Evolutionary conservation across 164 flowering plant species (phyloP), one percentile per base, ranked within the genome.

Genomic region (Malania oleifera): DNA sequence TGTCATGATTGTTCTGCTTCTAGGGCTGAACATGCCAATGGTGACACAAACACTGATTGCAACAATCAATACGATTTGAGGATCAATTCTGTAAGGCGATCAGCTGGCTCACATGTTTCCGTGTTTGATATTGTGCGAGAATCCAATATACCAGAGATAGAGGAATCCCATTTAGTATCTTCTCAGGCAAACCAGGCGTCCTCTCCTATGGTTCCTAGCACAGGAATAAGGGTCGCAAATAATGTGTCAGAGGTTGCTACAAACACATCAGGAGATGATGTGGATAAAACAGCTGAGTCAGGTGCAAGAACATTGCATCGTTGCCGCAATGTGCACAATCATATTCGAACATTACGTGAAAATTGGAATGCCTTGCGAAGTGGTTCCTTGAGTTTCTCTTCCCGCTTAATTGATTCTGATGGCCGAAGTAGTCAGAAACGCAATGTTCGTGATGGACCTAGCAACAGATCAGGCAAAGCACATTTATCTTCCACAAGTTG

Each of bases 1-100:
- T 87, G 96, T 59, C 72, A 58, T 35, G 87, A 84, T 52, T 91
- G 97, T 58, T 25, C 76, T 38, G 50, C 79, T 73, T 67, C 71
- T 29, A 80, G 69, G 75, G 74, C 67, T 63, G 82, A 83, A 45
- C 80, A 75, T 55, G 40, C 56, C 6, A 56, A 62, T n/a, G 29
- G 43, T 45, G 74, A 76, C 51, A 18, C 23, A 18, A 73, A 64
- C 46, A 13, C 12, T 47, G 40, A 52, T 17, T 15, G 12, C 28
- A 48, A 54, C 13, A 28, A 25, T 49, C 46, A 49, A 13, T 35
- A 12, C 58, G 14, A 5, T 50, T 22, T 48, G 52, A 34, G 38
- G 46, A 50, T 12, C 20, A 23, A 49, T 22, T 59, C 52, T 29
- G 34, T 22, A 27, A 25, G 11, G 2, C 37, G 31, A 54, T 48